Conservation (phyloP, 2,329 filamentous ascomycete species). For the Cryphonectria parasitica region DNA sequence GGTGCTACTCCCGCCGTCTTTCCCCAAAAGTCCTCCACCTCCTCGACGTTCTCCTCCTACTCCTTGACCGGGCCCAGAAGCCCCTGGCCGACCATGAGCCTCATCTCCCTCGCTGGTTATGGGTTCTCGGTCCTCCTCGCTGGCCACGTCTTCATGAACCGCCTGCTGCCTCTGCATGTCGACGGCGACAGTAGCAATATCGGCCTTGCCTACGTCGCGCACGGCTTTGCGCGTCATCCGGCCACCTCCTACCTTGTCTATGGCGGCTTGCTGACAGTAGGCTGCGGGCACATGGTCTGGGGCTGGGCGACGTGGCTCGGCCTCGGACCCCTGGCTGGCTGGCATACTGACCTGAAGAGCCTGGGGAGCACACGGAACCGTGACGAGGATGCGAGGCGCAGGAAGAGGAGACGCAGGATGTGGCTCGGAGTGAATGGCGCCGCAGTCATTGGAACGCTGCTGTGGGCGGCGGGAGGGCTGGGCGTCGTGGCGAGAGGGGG, state of each 20-base stretch:
- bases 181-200: constrained; percentile 88
- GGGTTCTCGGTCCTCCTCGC: constrained; percentile 65
- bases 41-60: constrained; percentile 37
- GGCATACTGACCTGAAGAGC: constrained; percentile 42
- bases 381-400: constrained; percentile 53
- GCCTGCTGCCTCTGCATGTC: constrained; percentile 72
- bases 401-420: constrained; percentile 62
- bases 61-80: constrained; percentile 36
- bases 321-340: constrained; percentile 60
- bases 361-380: constrained; percentile 41
- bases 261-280: constrained; percentile 65
- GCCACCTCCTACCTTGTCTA: constrained; percentile 71
- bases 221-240: constrained; percentile 79
- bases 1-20: constrained; percentile 62
- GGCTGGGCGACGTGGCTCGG: constrained; percentile 84
- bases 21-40: constrained; percentile 41
- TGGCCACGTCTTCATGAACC: constrained; percentile 76
- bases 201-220: constrained; percentile 79
- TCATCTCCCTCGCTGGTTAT: constrained; percentile 76
- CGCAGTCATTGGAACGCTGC: constrained; percentile 56
- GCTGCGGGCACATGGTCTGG: constrained; percentile 80
- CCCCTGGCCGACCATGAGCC: constrained; percentile 71
- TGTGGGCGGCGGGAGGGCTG: constrained; percentile 85
- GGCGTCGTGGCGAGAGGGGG: constrained; percentile 78
- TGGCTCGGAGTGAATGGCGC: constrained; percentile 74